phyloP scores from a whole-genome alignment of 257 asterid genomes.

The Pogostemon cablin region DNA sequence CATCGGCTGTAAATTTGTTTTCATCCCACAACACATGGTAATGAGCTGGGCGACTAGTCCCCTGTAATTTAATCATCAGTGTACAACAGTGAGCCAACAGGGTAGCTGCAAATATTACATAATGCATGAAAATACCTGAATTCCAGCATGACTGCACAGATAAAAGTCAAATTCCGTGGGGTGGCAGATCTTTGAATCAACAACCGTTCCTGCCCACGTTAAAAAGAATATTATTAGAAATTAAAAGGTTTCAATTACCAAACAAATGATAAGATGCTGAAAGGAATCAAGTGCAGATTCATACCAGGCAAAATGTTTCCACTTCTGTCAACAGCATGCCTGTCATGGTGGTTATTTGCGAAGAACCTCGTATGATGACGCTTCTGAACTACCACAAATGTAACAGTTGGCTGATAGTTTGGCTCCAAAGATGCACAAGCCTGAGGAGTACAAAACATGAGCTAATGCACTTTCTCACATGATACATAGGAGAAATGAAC shows the following conservation, averaged over 20 bases:
- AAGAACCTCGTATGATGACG: slow-evolving; percentile 93
- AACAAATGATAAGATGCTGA: not conserved
- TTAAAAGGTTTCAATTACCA: not conserved
- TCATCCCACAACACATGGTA: slow-evolving; percentile 97
- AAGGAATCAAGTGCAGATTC: not conserved
- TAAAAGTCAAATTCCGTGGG: slow-evolving; percentile 97
- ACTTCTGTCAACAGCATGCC: slow-evolving; percentile 67
- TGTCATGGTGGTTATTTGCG: slow-evolving; percentile 74
- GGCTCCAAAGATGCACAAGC: slow-evolving; percentile 97
- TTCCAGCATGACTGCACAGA: slow-evolving; percentile 98
- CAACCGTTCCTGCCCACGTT: slow-evolving; percentile 77
- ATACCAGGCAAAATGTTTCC: slow-evolving; percentile 92
- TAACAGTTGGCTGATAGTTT: slow-evolving; percentile 91
- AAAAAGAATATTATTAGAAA: not conserved
- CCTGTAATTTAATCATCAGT: slow-evolving; percentile 38
- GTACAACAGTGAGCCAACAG: not conserved
- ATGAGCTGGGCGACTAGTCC: slow-evolving; percentile 93
- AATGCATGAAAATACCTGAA: slow-evolving; percentile 52
- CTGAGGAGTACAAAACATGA: slow-evolving; percentile 39
- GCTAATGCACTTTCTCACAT: not conserved
- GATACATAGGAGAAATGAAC: not conserved
- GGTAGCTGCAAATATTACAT: not conserved
- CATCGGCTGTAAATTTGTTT: slow-evolving; percentile 86
- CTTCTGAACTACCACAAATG: slow-evolving; percentile 95
- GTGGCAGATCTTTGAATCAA: slow-evolving; percentile 89